phyloP scores from a whole-genome alignment of 208 protist genomes.

The Perkinsela sp. region DNA sequence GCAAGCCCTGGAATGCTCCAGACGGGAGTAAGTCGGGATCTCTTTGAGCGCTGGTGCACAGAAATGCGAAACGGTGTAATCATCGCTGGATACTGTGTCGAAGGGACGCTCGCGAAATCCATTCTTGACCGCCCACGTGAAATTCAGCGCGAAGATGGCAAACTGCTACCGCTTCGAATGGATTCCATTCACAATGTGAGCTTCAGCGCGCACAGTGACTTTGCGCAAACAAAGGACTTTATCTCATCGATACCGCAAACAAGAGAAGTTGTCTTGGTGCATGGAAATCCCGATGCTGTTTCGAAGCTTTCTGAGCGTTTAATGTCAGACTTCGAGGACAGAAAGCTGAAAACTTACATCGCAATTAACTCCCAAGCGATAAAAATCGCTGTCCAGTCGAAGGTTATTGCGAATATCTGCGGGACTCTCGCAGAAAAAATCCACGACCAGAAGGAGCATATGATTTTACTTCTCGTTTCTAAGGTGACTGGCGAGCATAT shows the following conservation, averaged over 20 bases:
- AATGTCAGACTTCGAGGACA: constrained; percentile 35
- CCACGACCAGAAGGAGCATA: not conserved
- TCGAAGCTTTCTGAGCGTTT: constrained; percentile 66
- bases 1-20: constrained; percentile 86
- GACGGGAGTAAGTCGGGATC: constrained; percentile 77
- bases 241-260: constrained; percentile 33
- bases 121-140: constrained; percentile 43
- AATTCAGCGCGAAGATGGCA: constrained; percentile 59
- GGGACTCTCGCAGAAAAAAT: not conserved
- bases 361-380: constrained; percentile 74
- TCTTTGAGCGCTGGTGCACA: constrained; percentile 92
- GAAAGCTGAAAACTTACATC: constrained; percentile 48
- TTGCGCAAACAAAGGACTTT: constrained; percentile 60
- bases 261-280: constrained; percentile 71
- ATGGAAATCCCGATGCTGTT: constrained; percentile 80
- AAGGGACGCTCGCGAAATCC: constrained; percentile 83
- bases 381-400: constrained; percentile 22
- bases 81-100: constrained; percentile 85
- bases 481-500: not conserved
- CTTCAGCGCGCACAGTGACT: constrained; percentile 90
- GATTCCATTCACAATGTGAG: constrained; percentile 72
- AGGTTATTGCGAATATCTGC: not conserved
- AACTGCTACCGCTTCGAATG: constrained; percentile 61
- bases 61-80: constrained; percentile 81
- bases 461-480: not conserved